These are phyloP conservation scores for Picea mariana DNA, from an alignment of 83 land plant species.

Conservation along the genomic window DNA sequence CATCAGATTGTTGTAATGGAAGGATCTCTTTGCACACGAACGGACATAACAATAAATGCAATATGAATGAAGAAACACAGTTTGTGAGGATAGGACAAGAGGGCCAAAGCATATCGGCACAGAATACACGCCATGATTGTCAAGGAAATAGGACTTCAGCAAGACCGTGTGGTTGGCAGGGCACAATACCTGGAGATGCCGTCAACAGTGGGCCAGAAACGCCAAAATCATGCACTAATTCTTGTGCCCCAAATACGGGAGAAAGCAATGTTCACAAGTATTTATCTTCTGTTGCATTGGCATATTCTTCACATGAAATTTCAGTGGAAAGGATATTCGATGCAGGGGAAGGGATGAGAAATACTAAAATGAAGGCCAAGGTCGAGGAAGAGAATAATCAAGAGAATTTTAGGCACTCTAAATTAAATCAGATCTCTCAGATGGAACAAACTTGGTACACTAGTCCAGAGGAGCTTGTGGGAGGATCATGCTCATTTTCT, in stretches of 20 bases:
- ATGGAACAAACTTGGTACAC: constrained; percentile 35
- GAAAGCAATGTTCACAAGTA: not conserved
- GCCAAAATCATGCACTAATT: not conserved
- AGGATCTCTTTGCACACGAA: not conserved
- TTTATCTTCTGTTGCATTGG: not conserved
- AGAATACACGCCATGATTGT: not conserved
- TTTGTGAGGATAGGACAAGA: too few species aligned
- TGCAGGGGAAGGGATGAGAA: not conserved
- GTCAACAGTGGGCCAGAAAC: not conserved
- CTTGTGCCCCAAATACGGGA: not conserved
- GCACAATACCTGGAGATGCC: not conserved
- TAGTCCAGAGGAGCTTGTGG: constrained; percentile 34
- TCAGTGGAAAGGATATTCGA: not conserved
- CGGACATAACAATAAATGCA: too few species aligned
- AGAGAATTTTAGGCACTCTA: not conserved
- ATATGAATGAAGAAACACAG: too few species aligned
- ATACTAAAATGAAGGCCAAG: constrained; percentile 6
- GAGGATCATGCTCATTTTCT: constrained; percentile 22
- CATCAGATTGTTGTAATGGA: not conserved
- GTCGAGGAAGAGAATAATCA: not conserved
- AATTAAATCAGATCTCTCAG: constrained; percentile 13
- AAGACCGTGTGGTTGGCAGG: not conserved
- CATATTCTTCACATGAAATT: not conserved
- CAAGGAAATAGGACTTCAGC: not conserved
- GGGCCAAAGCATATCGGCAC: constrained; percentile 1